Percentiles rank a stretch among this genome's conserved stretches.
Evolutionary conservation across 768 basidiomycete species (phyloP).

Genomic region (Mycena haematopus): DNA sequence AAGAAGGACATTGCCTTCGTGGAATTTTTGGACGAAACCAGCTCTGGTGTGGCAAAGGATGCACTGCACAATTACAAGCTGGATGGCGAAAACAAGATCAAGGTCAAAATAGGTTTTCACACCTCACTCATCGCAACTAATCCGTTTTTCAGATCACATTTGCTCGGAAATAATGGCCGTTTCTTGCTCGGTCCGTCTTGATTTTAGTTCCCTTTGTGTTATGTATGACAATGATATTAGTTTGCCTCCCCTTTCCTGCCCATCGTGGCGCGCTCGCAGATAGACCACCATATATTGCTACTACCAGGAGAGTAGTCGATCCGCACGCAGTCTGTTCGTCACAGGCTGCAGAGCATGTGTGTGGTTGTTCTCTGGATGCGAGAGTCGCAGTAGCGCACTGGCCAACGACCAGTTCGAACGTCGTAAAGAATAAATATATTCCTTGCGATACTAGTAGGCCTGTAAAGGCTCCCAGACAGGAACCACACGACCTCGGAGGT

Average conservation of each 20-base stretch:
- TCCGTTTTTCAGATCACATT: slow-evolving; percentile 63
- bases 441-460: slow-evolving; percentile 31
- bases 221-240: slow-evolving; percentile 24
- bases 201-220: slow-evolving; percentile 11
- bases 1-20: slow-evolving; percentile 99
- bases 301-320: not conserved
- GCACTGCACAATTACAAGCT: slow-evolving; percentile 97
- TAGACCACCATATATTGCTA: not conserved
- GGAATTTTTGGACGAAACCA: slow-evolving; percentile 93
- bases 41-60: slow-evolving; percentile 91
- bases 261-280: not conserved
- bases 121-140: not conserved
- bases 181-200: slow-evolving; percentile 19
- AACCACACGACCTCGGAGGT: slow-evolving; percentile 57
- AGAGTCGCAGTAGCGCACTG: not conserved
- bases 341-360: not conserved
- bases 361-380: not conserved
- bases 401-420: not conserved
- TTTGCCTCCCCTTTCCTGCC: not conserved
- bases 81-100: slow-evolving; percentile 98
- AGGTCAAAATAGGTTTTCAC: slow-evolving; percentile 56
- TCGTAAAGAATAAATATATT: not conserved
- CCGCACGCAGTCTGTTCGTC: slow-evolving; percentile 3
- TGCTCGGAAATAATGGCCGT: slow-evolving; percentile 63
- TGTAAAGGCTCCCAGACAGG: slow-evolving; percentile 69